A percentile compares a stretch with the other conserved stretches of the same genome.
These are phyloP conservation scores for Cucurbita maxima DNA, from an alignment of 306 rosid genomes.

Conservation along the genomic window DNA sequence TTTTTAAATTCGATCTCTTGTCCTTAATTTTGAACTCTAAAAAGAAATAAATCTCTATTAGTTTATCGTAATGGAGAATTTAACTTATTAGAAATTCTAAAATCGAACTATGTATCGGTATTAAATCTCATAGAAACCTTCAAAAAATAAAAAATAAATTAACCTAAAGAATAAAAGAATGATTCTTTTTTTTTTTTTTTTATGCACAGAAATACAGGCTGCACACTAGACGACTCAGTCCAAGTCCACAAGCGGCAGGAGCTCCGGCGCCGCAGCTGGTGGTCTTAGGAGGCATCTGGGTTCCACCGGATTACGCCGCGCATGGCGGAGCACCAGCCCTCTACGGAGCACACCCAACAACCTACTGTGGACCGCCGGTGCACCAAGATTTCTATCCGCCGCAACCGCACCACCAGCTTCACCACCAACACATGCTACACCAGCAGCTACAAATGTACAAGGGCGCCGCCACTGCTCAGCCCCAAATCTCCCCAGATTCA, in stretches of 20 bases:
- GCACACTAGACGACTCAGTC: conserved; percentile 90
- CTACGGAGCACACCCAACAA: conserved; percentile 51
- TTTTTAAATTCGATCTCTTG: no score
- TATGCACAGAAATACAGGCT: conserved; percentile 67
- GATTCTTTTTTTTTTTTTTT: neutral
- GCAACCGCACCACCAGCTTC: conserved; percentile 31
- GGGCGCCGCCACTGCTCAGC: conserved; percentile 22
- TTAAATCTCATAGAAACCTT: no score
- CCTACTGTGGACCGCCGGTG: conserved; percentile 49
- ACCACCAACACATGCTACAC: conserved; percentile 36
- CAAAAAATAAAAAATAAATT: no score
- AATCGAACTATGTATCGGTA: no score
- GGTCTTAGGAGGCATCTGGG: conserved; percentile 92
- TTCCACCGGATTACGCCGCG: conserved; percentile 71
- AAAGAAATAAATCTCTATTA: no score
- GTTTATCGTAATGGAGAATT: no score
- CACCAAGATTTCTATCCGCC: conserved; percentile 65
- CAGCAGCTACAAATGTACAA: conserved; percentile 69
- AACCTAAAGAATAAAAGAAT: neutral
- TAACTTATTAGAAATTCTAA: no score
- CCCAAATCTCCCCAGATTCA: conserved; percentile 45
- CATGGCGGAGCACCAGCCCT: conserved; percentile 46
- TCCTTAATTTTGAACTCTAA: no score
- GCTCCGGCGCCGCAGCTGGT: conserved; percentile 64
- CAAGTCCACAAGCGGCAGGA: conserved; percentile 63